Evolutionary conservation across 306 rosid species (phyloP).

Genomic region (Heteromeles arbutifolia): DNA sequence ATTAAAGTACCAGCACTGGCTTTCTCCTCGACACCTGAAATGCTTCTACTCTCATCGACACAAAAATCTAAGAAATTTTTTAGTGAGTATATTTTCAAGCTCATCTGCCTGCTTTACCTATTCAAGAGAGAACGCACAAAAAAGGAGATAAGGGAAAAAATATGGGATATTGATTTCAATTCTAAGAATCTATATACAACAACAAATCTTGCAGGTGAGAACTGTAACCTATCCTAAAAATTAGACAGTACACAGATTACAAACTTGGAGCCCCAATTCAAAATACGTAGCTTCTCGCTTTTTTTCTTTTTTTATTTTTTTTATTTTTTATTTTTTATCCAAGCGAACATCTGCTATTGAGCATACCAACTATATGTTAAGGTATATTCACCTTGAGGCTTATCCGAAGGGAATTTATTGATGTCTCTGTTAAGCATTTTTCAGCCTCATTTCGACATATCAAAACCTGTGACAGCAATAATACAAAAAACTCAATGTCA

Average conservation of each 20-base stretch:
- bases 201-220: not conserved
- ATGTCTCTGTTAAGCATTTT: slow-evolving; percentile 92
- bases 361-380: not conserved
- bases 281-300: not conserved
- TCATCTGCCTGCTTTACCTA: slow-evolving; percentile 97
- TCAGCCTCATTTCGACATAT: slow-evolving; percentile 95
- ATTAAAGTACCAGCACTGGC: slow-evolving; percentile 72
- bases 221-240: not conserved
- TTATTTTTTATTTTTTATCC: no score
- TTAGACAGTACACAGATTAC: not conserved
- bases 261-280: not conserved
- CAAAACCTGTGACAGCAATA: slow-evolving; percentile 58
- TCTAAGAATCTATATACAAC: not conserved
- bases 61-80: slow-evolving; percentile 90
- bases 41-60: slow-evolving; percentile 99
- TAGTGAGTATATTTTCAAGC: slow-evolving; percentile 91
- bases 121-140: slow-evolving; percentile 21
- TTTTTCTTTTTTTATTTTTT: not conserved
- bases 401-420: slow-evolving; percentile 86
- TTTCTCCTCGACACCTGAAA: slow-evolving; percentile 92
- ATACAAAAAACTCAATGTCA: not conserved
- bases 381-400: slow-evolving; percentile 72
- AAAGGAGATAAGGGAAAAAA: slow-evolving; percentile 3
- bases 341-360: not conserved
- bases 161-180: not conserved